Evolutionary conservation across 1,139 yeast species (phyloP), one percentile per base, ranked within the genome.

Genomic region (Zhuliangozyma parablackwelliae): DNA sequence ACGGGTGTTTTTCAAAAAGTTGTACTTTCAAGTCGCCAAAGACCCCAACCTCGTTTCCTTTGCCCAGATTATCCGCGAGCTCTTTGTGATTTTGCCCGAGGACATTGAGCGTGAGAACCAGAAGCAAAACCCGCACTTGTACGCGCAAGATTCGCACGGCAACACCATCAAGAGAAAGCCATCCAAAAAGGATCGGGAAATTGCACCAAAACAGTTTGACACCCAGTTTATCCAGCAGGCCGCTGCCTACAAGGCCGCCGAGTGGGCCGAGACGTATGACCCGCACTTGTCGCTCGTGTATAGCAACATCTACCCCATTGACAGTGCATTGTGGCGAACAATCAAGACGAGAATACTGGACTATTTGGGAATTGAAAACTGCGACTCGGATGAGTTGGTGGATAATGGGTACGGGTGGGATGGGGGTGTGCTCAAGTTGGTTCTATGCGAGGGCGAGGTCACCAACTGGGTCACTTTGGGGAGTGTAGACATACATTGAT

Each of bases 201-300:
- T 38, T 10, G 30, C 29, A 10, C 29, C 31, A 5, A 57, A 57
- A 32, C 50, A 50, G 6, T 41, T 66, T 27, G 71, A 66, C 36
- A 50, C 57, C 36, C 44, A 46, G 6, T 47, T 41, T 36, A 53
- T 62, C 28, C 63, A 48, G 36, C 47, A 43, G 30, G 56, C 61
- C 34, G 59, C 72, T 11, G 60, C 72, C 2, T 47, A 39, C 6
- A 64, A 60, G 41, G 75, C 75, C 1, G 68, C 72, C 2, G 62
- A 57, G 8, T 85, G 94, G 94, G 73, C 76, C 8, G 48, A 50
- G 7, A 54, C 61, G 9, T 85, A 68, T 53, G 78, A 75, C 36
- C 95, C 95, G 1, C 95, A 86, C 55, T 63, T 86, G 27, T 82
- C 90, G 9, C 59, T 86, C 41, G 82, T 80, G 5, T 86, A 86